Conservation (phyloP, 129 eudicot genomes). For the sunflower (Helianthus annuus) region HanXRQr2.0-SUNRISE NC_035443.2:12515773-12516272, state of each 20-base stretch:
- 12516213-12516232: no score
- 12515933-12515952: conserved; percentile 15
- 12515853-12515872: conserved; percentile 18
- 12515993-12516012: conserved; percentile 13
- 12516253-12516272: no score
- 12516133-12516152: no score
- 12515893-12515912: conserved; percentile 27
- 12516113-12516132: no score
- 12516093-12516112: no score
- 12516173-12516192: no score
- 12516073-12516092: no score
- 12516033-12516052: neutral
- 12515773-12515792: no score
- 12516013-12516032: neutral
- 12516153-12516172: no score
- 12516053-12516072: neutral
- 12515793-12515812: no score
- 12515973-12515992: conserved; percentile 20
- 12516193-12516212: no score
- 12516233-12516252: no score
- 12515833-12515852: conserved; percentile 19
- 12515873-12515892: conserved; percentile 9
- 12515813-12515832: conserved; percentile 11
- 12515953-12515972: conserved; percentile 9
- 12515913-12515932: conserved; percentile 29